A percentile compares a stretch with the other conserved stretches of the same genome.
These are phyloP conservation scores for Populus hybrid DNA, from an alignment of 441 rosid species.

Conservation along the genomic window DNA sequence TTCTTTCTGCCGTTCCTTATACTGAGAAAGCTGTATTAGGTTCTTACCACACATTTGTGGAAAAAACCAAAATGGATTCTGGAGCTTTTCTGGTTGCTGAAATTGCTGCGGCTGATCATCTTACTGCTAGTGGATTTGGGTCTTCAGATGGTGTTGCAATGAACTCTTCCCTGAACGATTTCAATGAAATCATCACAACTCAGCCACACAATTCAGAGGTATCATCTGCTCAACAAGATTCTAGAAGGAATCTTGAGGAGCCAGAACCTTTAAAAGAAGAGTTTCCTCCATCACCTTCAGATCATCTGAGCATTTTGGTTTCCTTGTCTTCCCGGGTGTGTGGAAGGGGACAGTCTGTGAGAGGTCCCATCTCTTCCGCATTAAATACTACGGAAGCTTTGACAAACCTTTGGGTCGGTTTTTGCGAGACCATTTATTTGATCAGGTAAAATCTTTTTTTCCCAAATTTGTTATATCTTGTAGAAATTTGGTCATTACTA, in stretches of 20 bases:
- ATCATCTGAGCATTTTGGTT: slow-evolving; percentile 97
- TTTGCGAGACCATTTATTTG: no score
- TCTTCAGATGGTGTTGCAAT: slow-evolving; percentile 29
- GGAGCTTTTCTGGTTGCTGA: slow-evolving; percentile 38
- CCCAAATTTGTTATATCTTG: no score
- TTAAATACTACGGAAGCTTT: slow-evolving; percentile 93
- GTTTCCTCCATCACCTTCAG: slow-evolving; percentile 93
- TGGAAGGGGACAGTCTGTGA: slow-evolving; percentile 99
- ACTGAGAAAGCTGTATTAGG: slow-evolving; percentile 38
- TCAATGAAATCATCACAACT: slow-evolving; percentile 23
- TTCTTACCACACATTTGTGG: slow-evolving; percentile 36
- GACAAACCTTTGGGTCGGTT: no score
- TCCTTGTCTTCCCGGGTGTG: slow-evolving; percentile 91
- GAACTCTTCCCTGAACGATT: slow-evolving; percentile 30
- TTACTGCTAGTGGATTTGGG: slow-evolving; percentile 27
- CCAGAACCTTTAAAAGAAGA: slow-evolving; percentile 63
- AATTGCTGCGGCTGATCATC: slow-evolving; percentile 32
- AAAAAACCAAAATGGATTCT: slow-evolving; percentile 37
- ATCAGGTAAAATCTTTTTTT: no score
- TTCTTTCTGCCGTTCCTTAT: slow-evolving; percentile 29
- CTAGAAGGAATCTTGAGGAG: slow-evolving; percentile 42
- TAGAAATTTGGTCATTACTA: no score
- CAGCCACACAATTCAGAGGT: slow-evolving; percentile 37
- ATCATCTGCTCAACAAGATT: slow-evolving; percentile 41
- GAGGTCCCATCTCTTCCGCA: slow-evolving; percentile 90